Evolutionary conservation across 1,139 yeast genomes (phyloP).

Genomic region (Suhomyces taliae): DNA sequence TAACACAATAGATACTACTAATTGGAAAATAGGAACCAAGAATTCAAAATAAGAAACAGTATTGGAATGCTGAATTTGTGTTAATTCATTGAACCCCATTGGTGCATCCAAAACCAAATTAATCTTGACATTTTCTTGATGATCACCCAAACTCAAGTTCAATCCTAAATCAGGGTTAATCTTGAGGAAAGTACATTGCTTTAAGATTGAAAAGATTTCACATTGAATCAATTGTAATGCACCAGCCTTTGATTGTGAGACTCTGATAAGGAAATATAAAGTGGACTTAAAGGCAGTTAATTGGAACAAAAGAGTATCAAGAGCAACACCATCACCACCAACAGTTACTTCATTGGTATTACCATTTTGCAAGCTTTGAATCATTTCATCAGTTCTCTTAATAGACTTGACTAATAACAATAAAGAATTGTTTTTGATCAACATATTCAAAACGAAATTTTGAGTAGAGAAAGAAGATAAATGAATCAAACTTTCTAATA

Average conservation of each 20-base stretch:
- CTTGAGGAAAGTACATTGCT: constrained; percentile 54
- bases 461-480: constrained; percentile 50
- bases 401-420: constrained; percentile 65
- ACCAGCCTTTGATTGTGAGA: constrained; percentile 76
- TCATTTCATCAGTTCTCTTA: constrained; percentile 65
- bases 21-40: constrained; percentile 75
- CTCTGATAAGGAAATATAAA: constrained; percentile 64
- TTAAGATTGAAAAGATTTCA: constrained; percentile 65
- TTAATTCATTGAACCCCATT: constrained; percentile 30
- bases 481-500: constrained; percentile 69
- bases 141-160: constrained; percentile 34
- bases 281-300: constrained; percentile 75
- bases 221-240: constrained; percentile 75
- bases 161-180: constrained; percentile 84
- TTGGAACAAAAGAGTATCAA: constrained; percentile 63
- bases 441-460: constrained; percentile 58
- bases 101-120: constrained; percentile 55
- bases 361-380: constrained; percentile 34
- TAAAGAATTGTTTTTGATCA: constrained; percentile 67
- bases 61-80: constrained; percentile 16
- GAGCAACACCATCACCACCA: constrained; percentile 31
- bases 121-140: constrained; percentile 28
- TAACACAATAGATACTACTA: constrained; percentile 64
- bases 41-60: constrained; percentile 63
- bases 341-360: constrained; percentile 1